Percentiles rank a stretch among this genome's conserved stretches.
These are phyloP conservation scores for Solanum pinnatisectum DNA, from an alignment of 257 asterid genomes.

Conservation along the genomic window DNA sequence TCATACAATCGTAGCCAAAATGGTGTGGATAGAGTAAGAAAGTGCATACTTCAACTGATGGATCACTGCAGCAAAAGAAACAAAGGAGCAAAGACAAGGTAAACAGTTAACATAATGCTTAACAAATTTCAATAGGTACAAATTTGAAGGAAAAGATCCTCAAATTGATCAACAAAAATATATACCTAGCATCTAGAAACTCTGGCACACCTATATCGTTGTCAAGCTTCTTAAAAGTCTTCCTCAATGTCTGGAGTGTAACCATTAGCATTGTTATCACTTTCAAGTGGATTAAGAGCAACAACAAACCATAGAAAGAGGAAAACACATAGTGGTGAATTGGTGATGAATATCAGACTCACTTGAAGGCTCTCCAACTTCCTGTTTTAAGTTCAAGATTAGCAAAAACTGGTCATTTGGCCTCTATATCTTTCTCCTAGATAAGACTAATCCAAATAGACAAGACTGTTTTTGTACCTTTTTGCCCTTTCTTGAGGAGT, in stretches of 20 bases:
- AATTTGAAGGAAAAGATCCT: background rate
- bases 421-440: background rate
- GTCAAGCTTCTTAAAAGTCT: constrained; percentile 78
- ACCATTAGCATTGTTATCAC: constrained; percentile 2
- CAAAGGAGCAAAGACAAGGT: background rate
- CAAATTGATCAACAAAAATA: background rate
- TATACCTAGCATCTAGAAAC: constrained; percentile 67
- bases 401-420: constrained; percentile 4
- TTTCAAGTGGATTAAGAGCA: background rate
- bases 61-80: constrained; percentile 46
- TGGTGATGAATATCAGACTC: constrained; percentile 14
- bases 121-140: background rate
- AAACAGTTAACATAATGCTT: background rate
- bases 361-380: constrained; percentile 92
- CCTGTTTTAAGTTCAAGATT: constrained; percentile 36
- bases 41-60: constrained; percentile 50
- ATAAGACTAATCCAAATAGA: background rate
- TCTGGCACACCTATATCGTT: constrained; percentile 77
- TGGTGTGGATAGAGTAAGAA: background rate
- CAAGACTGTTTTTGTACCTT: constrained; percentile 31
- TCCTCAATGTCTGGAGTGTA: constrained; percentile 51
- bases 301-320: background rate
- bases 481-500: constrained; percentile 81
- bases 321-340: background rate
- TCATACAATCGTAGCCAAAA: background rate